phyloP scores from a whole-genome alignment of 176 grass and related monocot genomes.

The Eragrostis nindensis region DNA sequence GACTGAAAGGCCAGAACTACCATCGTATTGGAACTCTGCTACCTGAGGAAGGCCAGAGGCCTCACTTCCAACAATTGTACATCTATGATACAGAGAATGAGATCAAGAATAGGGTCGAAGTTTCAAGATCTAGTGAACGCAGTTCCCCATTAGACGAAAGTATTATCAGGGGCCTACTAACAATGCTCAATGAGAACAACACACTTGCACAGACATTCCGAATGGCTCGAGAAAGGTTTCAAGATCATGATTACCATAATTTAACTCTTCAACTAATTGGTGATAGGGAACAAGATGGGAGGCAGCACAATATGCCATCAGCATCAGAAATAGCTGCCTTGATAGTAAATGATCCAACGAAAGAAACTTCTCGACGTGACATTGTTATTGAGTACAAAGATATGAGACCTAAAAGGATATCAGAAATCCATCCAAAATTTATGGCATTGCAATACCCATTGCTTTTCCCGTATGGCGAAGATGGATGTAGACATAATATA shows the following conservation, averaged over 20 bases:
- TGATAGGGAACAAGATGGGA: not conserved
- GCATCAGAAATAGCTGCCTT: constrained; percentile 26
- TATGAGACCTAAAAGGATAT: constrained; percentile 25
- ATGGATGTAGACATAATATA: constrained; percentile 6
- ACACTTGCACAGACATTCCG: constrained; percentile 31
- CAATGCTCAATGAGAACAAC: constrained; percentile 34
- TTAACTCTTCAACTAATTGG: not conserved
- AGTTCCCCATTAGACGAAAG: not conserved
- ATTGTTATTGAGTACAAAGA: constrained; percentile 7
- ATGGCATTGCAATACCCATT: constrained; percentile 29
- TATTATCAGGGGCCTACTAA: constrained; percentile 7
- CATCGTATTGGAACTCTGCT: constrained; percentile 34
- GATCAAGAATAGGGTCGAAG: constrained; percentile 23
- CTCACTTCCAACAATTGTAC: not conserved
- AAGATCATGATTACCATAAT: constrained; percentile 10
- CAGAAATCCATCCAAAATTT: constrained; percentile 37
- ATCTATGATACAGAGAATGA: constrained; percentile 31
- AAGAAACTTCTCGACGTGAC: not conserved
- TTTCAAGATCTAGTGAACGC: constrained; percentile 2
- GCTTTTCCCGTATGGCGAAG: constrained; percentile 48
- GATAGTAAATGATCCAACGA: constrained; percentile 17
- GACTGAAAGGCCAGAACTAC: constrained; percentile 23
- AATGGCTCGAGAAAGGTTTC: constrained; percentile 43
- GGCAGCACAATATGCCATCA: constrained; percentile 7
- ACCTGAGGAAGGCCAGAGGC: not conserved